Base-by-base conservation (phyloP, 2,329 filamentous ascomycete genomes). In the Corinectria fuckeliana region DNA sequence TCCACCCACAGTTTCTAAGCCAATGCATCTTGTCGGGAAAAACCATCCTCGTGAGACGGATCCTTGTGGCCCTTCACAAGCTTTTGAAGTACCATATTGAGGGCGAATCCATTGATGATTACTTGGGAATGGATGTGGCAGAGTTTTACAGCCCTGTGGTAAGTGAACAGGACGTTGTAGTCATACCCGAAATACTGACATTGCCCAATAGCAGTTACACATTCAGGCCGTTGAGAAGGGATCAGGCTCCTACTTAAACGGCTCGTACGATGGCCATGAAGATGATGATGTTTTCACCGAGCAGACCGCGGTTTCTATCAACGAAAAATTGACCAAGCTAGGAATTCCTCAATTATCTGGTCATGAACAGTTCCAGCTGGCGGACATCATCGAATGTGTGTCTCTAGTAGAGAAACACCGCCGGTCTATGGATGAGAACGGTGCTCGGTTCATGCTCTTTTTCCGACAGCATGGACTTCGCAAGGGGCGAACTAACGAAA, bases 391-490 rank as follows among this genome's bases (percentile, higher is more conserved):
- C 32, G 92, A 96, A 75, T 96, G 93, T 62, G 87, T 90, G 42
- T 90, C 91, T 4, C 86, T 91, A 36, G 91, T 96, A 1, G 92
- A 96, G 73, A 91, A 90, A 69, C 92, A 97, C 70, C 87, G 92
- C 16, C 87, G 92, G 5, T 96, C 93, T 3, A 90, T 97, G 78
- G 93, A 97, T 70, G 91, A 92, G 69, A 96, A 97, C 70, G 93
- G 91, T 3, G 90, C 91, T 8, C 88, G 92, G 41, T 97, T 93
- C 75, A 86, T 97, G 77, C 81, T 97, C 11, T 95, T 95, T 76
- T 95, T 94, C 77, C 85, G 92, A 18, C 91, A 96, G 69, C 88
- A 94, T 72, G 88, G 88, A 49, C 79, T 96, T 47, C 86, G 89
- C 25, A 88, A 87, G 73, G 82, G 84, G 47, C 85, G 88, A 59